Base-by-base conservation (phyloP, 441 rosid species). In the Melastoma candidum region DNA sequence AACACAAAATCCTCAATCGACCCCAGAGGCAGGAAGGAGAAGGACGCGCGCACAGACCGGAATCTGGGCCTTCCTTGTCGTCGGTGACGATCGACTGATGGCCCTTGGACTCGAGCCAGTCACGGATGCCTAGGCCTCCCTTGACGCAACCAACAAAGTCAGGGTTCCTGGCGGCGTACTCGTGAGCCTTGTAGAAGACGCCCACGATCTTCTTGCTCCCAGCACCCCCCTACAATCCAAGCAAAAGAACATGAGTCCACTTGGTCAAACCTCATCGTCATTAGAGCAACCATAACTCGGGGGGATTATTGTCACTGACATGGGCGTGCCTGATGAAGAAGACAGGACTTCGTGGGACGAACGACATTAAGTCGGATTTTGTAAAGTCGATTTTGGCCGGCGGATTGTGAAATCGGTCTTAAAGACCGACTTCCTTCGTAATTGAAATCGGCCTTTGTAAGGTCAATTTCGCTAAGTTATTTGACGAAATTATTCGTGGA, bases 171-270 rank as follows among this genome's bases (percentile, higher is more conserved):
- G 81, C 24, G 56, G 82, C 90, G 56, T 83, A 85, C 63, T 87
- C 90, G 44, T 85, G 70, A 58, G 87, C 98, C 77, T 92, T 87
- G 81, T 87, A 92, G 71, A 90, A 90, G 48, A 90, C 98, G 10
- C 98, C 98, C 41, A 92, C 96, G 36, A 92, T 87, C 76, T 90
- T 90, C 65, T 85, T 85, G 78, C 84, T 82, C 46, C 74, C 89
- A 3, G 90, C 54, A 66, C 93, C 79, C 53, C 85, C 82, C 95
- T 87, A 77, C 43, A 3, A 25, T 32, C 41, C 1, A 32, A 32
- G 8, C 41, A 32, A 52, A 24, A 26, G 29, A 52, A 39, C 56
- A 39, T 2, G 1, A 5, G 12, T 29, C 26, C 56, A 4, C 25
- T 52, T 44, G 32, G 43, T 14, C 12, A 39, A 52, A 32, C 5